These are phyloP conservation scores for Ustilago cynodontis DNA, from an alignment of 1,284 basidiomycete genomes.

Conservation along the genomic window DNA sequence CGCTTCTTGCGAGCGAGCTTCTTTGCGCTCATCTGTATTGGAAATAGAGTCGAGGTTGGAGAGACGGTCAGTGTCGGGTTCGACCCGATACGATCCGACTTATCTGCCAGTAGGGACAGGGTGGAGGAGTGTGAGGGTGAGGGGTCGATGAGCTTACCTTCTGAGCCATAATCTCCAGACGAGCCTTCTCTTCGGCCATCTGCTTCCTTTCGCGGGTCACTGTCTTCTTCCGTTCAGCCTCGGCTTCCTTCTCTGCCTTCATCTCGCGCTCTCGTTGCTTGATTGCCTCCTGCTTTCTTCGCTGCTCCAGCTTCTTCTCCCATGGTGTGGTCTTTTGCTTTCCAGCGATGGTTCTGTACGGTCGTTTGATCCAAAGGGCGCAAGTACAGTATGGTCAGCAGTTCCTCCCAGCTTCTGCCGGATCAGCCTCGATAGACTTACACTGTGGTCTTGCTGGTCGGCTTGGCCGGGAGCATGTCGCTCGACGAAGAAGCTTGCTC, in stretches of 20 bases:
- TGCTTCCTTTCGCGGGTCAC: constrained; percentile 53
- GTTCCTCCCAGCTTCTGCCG: background rate
- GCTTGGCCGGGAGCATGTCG: constrained; percentile 45
- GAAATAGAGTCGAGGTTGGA: background rate
- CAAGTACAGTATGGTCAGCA: constrained; percentile 8
- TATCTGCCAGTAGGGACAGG: background rate
- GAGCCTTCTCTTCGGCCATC: constrained; percentile 56
- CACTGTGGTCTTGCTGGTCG: constrained; percentile 41
- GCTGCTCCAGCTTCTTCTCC: constrained; percentile 53
- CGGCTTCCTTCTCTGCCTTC: constrained; percentile 51
- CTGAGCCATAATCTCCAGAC: constrained; percentile 55
- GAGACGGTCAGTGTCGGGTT: background rate
- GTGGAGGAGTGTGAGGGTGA: background rate
- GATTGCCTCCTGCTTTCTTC: constrained; percentile 53
- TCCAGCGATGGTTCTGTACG: constrained; percentile 38
- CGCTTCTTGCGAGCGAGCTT: constrained; percentile 53
- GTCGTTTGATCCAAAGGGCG: background rate
- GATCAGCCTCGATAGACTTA: constrained; percentile 19
- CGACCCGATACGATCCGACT: background rate
- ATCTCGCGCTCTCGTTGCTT: constrained; percentile 57
- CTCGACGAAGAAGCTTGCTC: constrained; percentile 22
- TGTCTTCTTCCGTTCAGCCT: constrained; percentile 45
- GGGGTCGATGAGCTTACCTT: constrained; percentile 43
- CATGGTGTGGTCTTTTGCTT: constrained; percentile 55
- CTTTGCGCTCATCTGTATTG: constrained; percentile 57